These are phyloP conservation scores for Amylostereum areolatum DNA, from an alignment of 1,284 basidiomycete species.

Conservation along the genomic window DNA sequence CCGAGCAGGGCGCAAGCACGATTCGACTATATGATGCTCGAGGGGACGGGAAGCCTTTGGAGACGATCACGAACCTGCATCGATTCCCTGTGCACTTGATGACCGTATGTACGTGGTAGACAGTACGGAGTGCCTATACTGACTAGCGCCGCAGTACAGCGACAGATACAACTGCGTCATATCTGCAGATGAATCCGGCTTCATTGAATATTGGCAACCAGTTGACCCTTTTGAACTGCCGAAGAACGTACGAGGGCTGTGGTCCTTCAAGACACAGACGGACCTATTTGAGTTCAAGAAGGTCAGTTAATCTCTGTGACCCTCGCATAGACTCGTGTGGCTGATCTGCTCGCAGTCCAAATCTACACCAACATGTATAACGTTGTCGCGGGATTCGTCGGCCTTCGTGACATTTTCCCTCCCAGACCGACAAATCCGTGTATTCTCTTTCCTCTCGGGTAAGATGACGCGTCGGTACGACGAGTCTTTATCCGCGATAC, in stretches of 20 bases:
- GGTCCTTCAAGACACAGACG: slow-evolving; percentile 88
- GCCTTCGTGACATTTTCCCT: slow-evolving; percentile 92
- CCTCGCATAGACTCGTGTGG: not conserved
- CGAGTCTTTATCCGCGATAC: slow-evolving; percentile 86
- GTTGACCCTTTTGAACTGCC: slow-evolving; percentile 82
- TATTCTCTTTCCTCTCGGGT: slow-evolving; percentile 88
- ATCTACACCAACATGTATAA: slow-evolving; percentile 86
- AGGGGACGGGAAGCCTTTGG: slow-evolving; percentile 73
- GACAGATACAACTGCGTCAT: slow-evolving; percentile 87
- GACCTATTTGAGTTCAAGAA: slow-evolving; percentile 99
- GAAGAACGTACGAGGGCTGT: slow-evolving; percentile 72
- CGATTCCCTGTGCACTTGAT: slow-evolving; percentile 87
- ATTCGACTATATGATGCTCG: slow-evolving; percentile 93
- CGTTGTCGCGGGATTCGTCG: slow-evolving; percentile 82
- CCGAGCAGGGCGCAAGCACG: slow-evolving; percentile 68
- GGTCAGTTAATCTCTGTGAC: slow-evolving; percentile 34
- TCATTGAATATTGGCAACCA: slow-evolving; percentile 96
- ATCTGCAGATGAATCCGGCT: slow-evolving; percentile 92
- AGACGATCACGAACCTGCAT: slow-evolving; percentile 75
- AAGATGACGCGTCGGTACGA: slow-evolving; percentile 93
- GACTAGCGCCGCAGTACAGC: slow-evolving; percentile 63
- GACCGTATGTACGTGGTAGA: slow-evolving; percentile 52
- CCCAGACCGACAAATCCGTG: slow-evolving; percentile 87
- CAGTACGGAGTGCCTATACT: slow-evolving; percentile 5
- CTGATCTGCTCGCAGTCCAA: slow-evolving; percentile 56